Evolutionary conservation across 148 eudicot genomes (phyloP).

Genomic region (Spergularia marina): DNA sequence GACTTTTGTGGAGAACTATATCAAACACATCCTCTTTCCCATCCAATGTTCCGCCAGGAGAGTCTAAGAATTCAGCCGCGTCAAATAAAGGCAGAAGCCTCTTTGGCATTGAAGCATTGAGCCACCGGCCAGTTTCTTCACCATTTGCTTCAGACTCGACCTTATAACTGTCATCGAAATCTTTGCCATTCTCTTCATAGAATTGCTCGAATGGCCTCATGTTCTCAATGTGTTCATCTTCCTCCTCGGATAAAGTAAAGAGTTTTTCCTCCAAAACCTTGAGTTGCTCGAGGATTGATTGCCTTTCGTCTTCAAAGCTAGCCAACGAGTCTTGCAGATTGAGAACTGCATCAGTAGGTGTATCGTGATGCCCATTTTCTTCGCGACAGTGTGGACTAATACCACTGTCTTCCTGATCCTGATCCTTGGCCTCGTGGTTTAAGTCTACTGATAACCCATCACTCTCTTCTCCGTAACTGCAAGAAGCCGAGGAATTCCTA

Average conservation of each 20-base stretch:
- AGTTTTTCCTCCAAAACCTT: constrained; percentile 88
- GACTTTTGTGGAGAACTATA: constrained; percentile 38
- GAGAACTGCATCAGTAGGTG: constrained; percentile 58
- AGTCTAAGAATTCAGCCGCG: constrained; percentile 43
- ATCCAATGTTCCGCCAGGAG: constrained; percentile 16
- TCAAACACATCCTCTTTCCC: neutral
- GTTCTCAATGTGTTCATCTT: constrained; percentile 46
- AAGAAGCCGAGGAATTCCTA: constrained; percentile 57
- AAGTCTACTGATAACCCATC: constrained; percentile 68
- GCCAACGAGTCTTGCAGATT: constrained; percentile 49
- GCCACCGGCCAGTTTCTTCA: constrained; percentile 41
- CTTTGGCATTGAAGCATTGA: constrained; percentile 57
- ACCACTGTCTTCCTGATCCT: constrained; percentile 38
- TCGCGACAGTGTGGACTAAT: constrained; percentile 28
- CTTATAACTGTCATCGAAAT: constrained; percentile 35
- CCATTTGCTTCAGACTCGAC: constrained; percentile 37
- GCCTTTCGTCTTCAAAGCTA: constrained; percentile 79
- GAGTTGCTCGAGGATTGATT: constrained; percentile 73
- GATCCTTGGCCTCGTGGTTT: constrained; percentile 56
- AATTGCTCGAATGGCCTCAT: constrained; percentile 39
- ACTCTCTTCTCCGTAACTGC: constrained; percentile 74
- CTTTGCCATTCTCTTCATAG: constrained; percentile 49
- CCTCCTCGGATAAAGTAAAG: constrained; percentile 56
- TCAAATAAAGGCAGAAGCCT: constrained; percentile 80
- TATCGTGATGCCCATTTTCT: constrained; percentile 51